Conservation (phyloP, 1,284 basidiomycete species). For the Grifola frondosa region DNA sequence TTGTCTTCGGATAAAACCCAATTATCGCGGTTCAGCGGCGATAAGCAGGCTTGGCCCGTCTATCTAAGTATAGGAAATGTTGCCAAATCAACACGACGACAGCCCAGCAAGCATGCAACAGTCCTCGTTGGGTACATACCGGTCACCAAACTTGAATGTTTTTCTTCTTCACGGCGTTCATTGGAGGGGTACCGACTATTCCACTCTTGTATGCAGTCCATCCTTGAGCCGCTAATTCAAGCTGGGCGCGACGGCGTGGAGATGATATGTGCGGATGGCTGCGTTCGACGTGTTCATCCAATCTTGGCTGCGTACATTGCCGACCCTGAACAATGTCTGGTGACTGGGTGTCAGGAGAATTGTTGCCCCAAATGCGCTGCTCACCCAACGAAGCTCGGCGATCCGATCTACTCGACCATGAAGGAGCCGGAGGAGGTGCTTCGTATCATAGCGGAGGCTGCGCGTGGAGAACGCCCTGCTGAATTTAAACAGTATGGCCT, state of each 20-base stretch:
- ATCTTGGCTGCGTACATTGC: slow-evolving; percentile 42
- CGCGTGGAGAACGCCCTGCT: background rate
- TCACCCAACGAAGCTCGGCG: slow-evolving; percentile 7
- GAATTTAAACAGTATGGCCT: slow-evolving; percentile 14
- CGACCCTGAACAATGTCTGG: slow-evolving; percentile 42
- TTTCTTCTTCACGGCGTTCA: slow-evolving; percentile 14
- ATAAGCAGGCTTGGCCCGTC: slow-evolving; percentile 37
- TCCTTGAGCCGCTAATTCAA: slow-evolving; percentile 32
- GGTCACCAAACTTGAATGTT: slow-evolving; percentile 38
- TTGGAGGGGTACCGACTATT: slow-evolving; percentile 18
- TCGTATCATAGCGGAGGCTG: slow-evolving; percentile 2
- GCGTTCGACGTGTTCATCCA: slow-evolving; percentile 30
- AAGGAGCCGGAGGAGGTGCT: slow-evolving; percentile 4
- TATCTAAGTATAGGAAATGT: slow-evolving; percentile 42
- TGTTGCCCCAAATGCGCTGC: slow-evolving; percentile 21
- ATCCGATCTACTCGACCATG: slow-evolving; percentile 5
- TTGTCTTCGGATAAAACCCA: slow-evolving; percentile 40
- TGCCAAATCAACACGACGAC: slow-evolving; percentile 27
- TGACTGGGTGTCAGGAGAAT: slow-evolving; percentile 23
- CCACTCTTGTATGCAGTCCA: slow-evolving; percentile 20
- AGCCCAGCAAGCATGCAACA: slow-evolving; percentile 26
- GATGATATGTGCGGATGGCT: slow-evolving; percentile 37
- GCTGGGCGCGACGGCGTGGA: slow-evolving; percentile 36
- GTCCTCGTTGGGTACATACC: slow-evolving; percentile 43
- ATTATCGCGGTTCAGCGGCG: slow-evolving; percentile 33